Evolutionary conservation across 2,329 filamentous ascomycete species (phyloP).

Genomic region (Penicillium sp.): DNA sequence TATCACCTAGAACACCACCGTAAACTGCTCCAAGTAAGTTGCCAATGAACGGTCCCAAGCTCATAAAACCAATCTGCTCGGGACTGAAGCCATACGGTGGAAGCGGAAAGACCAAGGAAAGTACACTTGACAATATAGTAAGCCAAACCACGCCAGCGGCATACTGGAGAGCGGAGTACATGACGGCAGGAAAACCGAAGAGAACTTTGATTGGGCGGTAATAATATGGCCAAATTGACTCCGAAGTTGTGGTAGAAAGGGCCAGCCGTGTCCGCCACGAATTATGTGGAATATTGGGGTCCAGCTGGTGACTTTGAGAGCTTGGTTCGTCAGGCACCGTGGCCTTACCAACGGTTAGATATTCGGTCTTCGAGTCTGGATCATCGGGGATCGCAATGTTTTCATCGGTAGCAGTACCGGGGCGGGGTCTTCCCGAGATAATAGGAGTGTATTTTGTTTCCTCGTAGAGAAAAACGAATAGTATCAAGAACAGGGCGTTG

Average conservation of each 20-base stretch:
- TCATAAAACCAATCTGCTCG: conserved; percentile 38
- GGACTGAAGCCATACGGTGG: conserved; percentile 39
- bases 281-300: conserved; percentile 31
- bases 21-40: conserved; percentile 46
- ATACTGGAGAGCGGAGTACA: conserved; percentile 47
- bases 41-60: conserved; percentile 43
- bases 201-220: conserved; percentile 38
- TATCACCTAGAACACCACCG: conserved; percentile 46
- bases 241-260: conserved; percentile 28
- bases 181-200: conserved; percentile 43
- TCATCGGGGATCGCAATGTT: neutral
- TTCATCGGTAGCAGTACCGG: conserved; percentile 7
- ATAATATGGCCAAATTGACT: conserved; percentile 35
- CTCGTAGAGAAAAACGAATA: conserved; percentile 42
- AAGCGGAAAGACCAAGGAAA: conserved; percentile 41
- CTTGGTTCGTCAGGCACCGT: conserved; percentile 12
- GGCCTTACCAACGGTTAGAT: conserved; percentile 13
- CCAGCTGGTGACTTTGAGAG: conserved; percentile 26
- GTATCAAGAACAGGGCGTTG: conserved; percentile 30
- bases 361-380: conserved; percentile 1
- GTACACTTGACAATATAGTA: conserved; percentile 34
- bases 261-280: conserved; percentile 33
- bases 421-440: conserved; percentile 9
- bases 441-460: conserved; percentile 39
- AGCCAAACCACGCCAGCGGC: conserved; percentile 45